Percentiles rank a stretch among this genome's conserved stretches.
Conservation (phyloP, 2,329 filamentous ascomycete genomes). For the Xylogone sp. region DNA sequence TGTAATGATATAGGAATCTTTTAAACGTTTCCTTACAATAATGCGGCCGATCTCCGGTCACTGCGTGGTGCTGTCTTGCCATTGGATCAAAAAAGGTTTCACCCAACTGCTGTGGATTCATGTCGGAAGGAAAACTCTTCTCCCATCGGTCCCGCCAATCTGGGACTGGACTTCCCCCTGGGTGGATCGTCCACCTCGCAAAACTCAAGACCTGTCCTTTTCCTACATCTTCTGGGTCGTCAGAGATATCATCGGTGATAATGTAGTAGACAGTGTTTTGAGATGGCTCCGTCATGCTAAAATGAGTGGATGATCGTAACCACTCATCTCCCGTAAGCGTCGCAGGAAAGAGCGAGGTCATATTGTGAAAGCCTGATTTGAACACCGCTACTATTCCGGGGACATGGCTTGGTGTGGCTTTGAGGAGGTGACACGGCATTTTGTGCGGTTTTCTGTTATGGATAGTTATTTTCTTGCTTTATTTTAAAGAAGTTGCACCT, state of each 20-base stretch:
- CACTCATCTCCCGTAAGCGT: constrained; percentile 3
- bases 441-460: too few species aligned
- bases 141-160: constrained; percentile 7
- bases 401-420: constrained; percentile 4
- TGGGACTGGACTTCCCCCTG: neutral
- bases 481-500: too few species aligned
- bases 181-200: neutral
- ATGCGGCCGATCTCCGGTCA: constrained; percentile 6
- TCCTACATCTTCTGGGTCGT: neutral
- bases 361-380: neutral
- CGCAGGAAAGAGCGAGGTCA: constrained; percentile 3
- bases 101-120: constrained; percentile 3
- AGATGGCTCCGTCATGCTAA: constrained; percentile 1
- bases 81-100: constrained; percentile 6
- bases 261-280: neutral
- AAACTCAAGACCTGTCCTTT: neutral
- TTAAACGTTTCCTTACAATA: constrained; percentile 4
- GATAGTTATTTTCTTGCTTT: too few species aligned
- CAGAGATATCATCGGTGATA: constrained; percentile 1
- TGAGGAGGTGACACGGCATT: neutral
- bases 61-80: constrained; percentile 7
- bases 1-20: too few species aligned
- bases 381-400: constrained; percentile 8
- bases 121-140: neutral
- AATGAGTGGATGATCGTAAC: neutral